phyloP scores from a whole-genome alignment of 345 rosid genomes.

The Fremontodendron californicum region DNA sequence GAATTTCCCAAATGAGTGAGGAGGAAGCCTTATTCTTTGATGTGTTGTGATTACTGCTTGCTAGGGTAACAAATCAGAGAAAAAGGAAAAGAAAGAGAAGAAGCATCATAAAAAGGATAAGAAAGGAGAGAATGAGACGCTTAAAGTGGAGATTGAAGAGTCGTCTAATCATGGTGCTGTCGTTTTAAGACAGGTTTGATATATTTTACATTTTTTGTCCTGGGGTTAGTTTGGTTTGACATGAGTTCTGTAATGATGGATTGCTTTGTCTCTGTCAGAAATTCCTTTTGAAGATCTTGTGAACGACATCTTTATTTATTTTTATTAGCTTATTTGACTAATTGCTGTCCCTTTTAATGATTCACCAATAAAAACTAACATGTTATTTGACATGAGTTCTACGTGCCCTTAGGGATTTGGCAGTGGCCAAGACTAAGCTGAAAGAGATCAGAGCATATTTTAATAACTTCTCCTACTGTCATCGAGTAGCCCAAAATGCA shows the following conservation, averaged over 20 bases:
- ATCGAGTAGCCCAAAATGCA: too few species aligned
- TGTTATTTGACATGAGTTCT: slow-evolving; percentile 65
- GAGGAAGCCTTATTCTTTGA: background rate
- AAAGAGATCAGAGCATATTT: too few species aligned
- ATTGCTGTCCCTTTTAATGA: too few species aligned
- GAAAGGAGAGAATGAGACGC: slow-evolving; percentile 38
- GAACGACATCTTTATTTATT: background rate
- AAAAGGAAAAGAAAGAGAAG: too few species aligned
- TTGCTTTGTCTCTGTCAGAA: background rate
- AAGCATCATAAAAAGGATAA: slow-evolving; percentile 22
- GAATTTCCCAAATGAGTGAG: background rate
- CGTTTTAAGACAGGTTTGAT: slow-evolving; percentile 56
- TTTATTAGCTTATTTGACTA: too few species aligned
- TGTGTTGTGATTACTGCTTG: too few species aligned
- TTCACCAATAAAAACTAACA: too few species aligned
- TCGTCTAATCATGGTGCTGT: slow-evolving; percentile 40
- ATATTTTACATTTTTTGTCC: too few species aligned
- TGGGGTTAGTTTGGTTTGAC: background rate
- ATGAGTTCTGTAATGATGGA: background rate
- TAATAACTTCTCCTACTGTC: too few species aligned
- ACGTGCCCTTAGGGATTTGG: slow-evolving; percentile 87
- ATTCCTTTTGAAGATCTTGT: background rate
- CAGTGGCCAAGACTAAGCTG: too few species aligned
- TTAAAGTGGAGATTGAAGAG: slow-evolving; percentile 66
- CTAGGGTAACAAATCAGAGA: too few species aligned